phyloP scores from a whole-genome alignment of 352 stramenopile species.

The Globisporangium recalcitrans region DNA sequence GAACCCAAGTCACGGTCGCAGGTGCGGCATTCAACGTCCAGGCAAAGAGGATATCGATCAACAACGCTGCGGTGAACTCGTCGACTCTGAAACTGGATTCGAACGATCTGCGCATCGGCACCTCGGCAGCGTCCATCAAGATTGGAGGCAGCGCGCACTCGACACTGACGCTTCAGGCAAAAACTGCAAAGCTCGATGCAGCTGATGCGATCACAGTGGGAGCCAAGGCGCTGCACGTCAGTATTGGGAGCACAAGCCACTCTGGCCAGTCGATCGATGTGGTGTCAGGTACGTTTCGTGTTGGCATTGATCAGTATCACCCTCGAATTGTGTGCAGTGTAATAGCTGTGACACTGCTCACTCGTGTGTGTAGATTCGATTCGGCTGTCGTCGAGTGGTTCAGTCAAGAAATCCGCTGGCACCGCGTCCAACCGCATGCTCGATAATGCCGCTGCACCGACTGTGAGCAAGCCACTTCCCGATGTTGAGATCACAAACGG shows the following conservation, averaged over 20 bases:
- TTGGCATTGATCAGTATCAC: neutral
- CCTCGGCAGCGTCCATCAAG: conserved; percentile 24
- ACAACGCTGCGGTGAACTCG: conserved; percentile 32
- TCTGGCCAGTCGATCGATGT: conserved; percentile 29
- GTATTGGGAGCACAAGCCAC: conserved; percentile 22
- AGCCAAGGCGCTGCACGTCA: conserved; percentile 18
- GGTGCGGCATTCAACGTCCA: conserved; percentile 35
- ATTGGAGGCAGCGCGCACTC: conserved; percentile 24
- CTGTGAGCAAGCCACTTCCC: neutral
- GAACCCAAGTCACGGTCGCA: conserved; percentile 38
- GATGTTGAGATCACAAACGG: conserved; percentile 14
- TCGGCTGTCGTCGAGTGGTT: conserved; percentile 5
- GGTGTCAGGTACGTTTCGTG: conserved; percentile 14
- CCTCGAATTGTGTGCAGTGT: neutral
- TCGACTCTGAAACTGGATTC: conserved; percentile 43
- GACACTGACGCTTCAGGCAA: conserved; percentile 23
- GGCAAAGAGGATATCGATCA: conserved; percentile 39
- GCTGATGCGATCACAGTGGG: conserved; percentile 24
- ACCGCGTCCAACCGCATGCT: neutral
- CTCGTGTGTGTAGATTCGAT: conserved; percentile 9
- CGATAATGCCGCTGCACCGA: neutral
- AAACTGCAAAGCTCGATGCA: conserved; percentile 23
- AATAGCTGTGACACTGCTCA: neutral
- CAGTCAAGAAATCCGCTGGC: neutral
- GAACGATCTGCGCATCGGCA: conserved; percentile 31